Conservation (phyloP, 352 stramenopile species). For the Phytophthora tubulina region DNA sequence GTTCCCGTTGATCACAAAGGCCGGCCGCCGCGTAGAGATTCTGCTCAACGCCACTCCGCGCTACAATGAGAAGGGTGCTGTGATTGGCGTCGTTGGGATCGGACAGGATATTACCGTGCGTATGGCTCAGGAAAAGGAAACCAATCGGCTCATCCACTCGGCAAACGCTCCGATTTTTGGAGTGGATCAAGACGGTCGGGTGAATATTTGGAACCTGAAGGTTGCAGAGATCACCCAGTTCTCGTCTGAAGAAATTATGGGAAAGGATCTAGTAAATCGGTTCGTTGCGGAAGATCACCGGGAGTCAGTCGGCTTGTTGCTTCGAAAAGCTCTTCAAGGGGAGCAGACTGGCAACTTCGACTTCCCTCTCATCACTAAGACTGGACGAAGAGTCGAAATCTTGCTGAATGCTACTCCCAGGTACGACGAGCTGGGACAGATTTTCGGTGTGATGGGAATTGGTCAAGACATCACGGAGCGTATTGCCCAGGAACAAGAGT, state of each 20-base stretch:
- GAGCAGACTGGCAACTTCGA: conserved; percentile 80
- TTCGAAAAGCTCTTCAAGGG: conserved; percentile 54
- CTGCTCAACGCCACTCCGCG: conserved; percentile 56
- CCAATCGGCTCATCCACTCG: conserved; percentile 67
- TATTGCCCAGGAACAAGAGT: conserved; percentile 34
- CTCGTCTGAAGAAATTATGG: conserved; percentile 79
- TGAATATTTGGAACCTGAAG: conserved; percentile 84
- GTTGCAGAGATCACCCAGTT: conserved; percentile 80
- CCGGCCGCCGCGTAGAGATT: conserved; percentile 45
- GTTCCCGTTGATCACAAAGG: conserved; percentile 57
- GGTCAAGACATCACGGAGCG: conserved; percentile 35
- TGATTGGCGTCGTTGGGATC: conserved; percentile 61
- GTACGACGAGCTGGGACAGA: conserved; percentile 60
- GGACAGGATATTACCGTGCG: conserved; percentile 65
- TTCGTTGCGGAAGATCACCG: conserved; percentile 48
- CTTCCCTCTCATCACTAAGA: conserved; percentile 64
- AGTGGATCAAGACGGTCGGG: conserved; percentile 58
- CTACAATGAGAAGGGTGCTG: conserved; percentile 53
- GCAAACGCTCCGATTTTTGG: conserved; percentile 75
- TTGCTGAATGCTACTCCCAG: conserved; percentile 71
- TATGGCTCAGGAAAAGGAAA: conserved; percentile 74
- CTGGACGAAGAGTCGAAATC: conserved; percentile 49
- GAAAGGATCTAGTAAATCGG: conserved; percentile 67
- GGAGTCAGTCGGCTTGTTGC: conserved; percentile 21
- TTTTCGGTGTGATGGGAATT: conserved; percentile 63